phyloP scores from a whole-genome alignment of 2,329 filamentous ascomycete genomes.

The Fusarium sp. region DNA sequence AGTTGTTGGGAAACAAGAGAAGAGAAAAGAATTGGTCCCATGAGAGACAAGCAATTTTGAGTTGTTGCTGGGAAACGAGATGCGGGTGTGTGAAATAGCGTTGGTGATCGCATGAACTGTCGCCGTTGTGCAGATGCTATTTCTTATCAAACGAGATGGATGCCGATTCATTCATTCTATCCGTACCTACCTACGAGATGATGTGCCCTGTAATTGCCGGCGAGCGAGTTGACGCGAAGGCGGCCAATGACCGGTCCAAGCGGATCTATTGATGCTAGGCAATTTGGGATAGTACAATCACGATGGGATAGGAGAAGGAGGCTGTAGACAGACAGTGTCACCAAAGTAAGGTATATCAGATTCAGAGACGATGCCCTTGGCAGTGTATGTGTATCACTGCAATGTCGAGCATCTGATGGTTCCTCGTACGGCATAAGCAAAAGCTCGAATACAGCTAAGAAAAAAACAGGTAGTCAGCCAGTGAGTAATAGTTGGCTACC shows the following conservation, averaged over 20 bases:
- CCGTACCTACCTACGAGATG: background rate
- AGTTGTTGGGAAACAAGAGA: slow-evolving; percentile 10
- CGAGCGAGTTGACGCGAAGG: slow-evolving; percentile 35
- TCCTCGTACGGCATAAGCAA: background rate
- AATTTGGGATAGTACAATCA: slow-evolving; percentile 1
- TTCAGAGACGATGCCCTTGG: background rate
- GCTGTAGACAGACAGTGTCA: slow-evolving; percentile 2
- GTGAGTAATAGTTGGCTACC: background rate
- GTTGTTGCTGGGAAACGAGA: slow-evolving; percentile 29
- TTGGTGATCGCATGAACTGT: slow-evolving; percentile 5
- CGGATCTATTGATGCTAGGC: slow-evolving; percentile 21
- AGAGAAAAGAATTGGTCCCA: slow-evolving; percentile 9
- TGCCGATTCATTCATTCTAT: background rate
- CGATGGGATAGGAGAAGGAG: background rate
- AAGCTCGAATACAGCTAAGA: background rate
- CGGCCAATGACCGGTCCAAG: slow-evolving; percentile 27
- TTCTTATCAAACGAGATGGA: slow-evolving; percentile 3
- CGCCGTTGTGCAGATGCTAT: background rate
- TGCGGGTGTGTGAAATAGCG: background rate
- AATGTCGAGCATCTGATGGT: background rate
- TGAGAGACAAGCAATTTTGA: slow-evolving; percentile 16
- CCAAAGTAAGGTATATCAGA: background rate
- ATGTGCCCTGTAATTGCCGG: slow-evolving; percentile 33
- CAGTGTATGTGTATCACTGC: background rate
- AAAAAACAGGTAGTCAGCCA: background rate